Conservation (phyloP, 768 basidiomycete species). For the Tylopilus subfusipes region DNA sequence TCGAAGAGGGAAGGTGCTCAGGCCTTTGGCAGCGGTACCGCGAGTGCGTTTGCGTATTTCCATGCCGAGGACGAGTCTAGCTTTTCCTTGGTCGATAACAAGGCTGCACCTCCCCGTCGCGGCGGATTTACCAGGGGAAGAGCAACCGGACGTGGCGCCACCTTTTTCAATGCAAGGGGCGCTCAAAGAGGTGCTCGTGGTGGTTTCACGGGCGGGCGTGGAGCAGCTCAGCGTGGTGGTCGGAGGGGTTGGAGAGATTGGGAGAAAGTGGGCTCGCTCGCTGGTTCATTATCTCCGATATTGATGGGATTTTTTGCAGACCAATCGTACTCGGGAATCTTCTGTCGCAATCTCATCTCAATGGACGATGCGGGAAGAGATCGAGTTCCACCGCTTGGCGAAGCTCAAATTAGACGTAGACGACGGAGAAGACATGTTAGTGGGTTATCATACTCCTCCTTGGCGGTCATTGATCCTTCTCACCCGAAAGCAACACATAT, state of each 20-base stretch:
- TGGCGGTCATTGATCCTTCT: conserved; percentile 5
- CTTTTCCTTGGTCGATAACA: conserved; percentile 95
- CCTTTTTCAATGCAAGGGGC: conserved; percentile 42
- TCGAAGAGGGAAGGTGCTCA: conserved; percentile 74
- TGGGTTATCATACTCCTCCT: not conserved
- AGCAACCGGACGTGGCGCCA: conserved; percentile 33
- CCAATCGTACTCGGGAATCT: conserved; percentile 81
- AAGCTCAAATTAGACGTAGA: conserved; percentile 95
- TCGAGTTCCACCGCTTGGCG: conserved; percentile 88
- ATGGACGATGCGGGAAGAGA: conserved; percentile 96
- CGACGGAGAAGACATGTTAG: conserved; percentile 85
- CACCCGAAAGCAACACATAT: conserved; percentile 62
- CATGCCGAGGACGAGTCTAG: conserved; percentile 97
- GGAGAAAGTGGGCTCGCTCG: conserved; percentile 68
- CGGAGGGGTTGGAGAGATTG: conserved; percentile 87
- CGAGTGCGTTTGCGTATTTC: conserved; percentile 93
- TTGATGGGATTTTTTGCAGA: conserved; percentile 40
- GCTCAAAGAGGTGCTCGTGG: conserved; percentile 44
- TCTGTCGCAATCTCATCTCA: conserved; percentile 89
- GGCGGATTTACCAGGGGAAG: conserved; percentile 62
- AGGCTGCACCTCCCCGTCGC: conserved; percentile 63
- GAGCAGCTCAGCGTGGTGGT: conserved; percentile 35
- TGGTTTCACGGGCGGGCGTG: conserved; percentile 43
- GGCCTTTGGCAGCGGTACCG: conserved; percentile 86
- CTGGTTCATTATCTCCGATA: not conserved